Evolutionary conservation across 2,329 filamentous ascomycete genomes (phyloP).

Genomic region (Aspergillus unguis): DNA sequence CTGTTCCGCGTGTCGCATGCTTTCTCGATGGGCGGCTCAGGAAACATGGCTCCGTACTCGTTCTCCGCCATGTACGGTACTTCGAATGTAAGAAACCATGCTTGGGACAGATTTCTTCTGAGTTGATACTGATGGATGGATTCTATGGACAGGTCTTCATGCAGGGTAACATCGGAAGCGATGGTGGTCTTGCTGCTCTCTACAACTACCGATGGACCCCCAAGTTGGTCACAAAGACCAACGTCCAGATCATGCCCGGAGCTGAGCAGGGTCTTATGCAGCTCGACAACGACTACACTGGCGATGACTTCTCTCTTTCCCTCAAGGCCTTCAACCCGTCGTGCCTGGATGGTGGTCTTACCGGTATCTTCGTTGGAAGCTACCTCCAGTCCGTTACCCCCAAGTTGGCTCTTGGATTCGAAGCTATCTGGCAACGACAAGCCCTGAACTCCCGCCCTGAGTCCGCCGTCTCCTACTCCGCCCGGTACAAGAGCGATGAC

Average conservation of each 20-base stretch:
- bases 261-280: conserved; percentile 82
- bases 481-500: conserved; percentile 83
- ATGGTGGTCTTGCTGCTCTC: conserved; percentile 78
- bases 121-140: conserved; percentile 11
- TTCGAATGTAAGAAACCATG: conserved; percentile 65
- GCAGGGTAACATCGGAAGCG: conserved; percentile 93
- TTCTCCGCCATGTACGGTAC: conserved; percentile 94
- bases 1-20: conserved; percentile 97
- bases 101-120: neutral
- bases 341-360: conserved; percentile 82
- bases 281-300: conserved; percentile 92
- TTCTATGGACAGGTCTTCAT: conserved; percentile 69
- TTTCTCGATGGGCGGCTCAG: conserved; percentile 86
- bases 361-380: conserved; percentile 91
- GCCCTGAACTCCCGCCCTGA: conserved; percentile 85
- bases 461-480: conserved; percentile 83
- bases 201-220: conserved; percentile 90
- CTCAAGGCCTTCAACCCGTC: conserved; percentile 97
- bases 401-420: conserved; percentile 79
- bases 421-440: conserved; percentile 89
- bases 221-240: conserved; percentile 78
- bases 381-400: conserved; percentile 93
- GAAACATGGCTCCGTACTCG: conserved; percentile 81
- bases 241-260: conserved; percentile 77
- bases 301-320: conserved; percentile 87